phyloP scores from a whole-genome alignment of 495 filamentous ascomycete genomes.

The Cenococcum geophilum region DNA sequence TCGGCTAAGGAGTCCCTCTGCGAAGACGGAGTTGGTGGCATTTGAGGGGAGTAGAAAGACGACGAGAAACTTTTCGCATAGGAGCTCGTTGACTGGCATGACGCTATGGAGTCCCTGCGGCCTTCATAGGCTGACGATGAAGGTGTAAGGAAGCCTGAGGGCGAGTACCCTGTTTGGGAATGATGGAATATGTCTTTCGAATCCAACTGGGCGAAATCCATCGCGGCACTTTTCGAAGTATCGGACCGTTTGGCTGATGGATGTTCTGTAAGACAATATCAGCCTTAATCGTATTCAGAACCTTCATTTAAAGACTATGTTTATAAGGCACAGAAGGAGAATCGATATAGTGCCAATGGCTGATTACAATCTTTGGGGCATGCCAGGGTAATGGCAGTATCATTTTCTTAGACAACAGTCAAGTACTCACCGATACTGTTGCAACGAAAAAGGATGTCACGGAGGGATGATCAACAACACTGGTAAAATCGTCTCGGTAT shows the following conservation, averaged over 20 bases:
- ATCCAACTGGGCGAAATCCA: neutral
- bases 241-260: neutral
- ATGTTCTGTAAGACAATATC: neutral
- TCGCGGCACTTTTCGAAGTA: neutral
- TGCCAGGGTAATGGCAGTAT: too few relatives aligned
- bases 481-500: neutral
- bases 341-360: too few relatives aligned
- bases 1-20: neutral
- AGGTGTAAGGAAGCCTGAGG: neutral
- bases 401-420: too few relatives aligned
- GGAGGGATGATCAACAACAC: neutral
- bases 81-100: neutral
- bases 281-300: neutral
- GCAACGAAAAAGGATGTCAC: neutral
- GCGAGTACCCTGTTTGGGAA: neutral
- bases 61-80: neutral
- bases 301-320: too few relatives aligned
- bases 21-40: neutral
- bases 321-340: too few relatives aligned
- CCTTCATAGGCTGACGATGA: neutral
- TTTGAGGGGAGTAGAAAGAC: slow-evolving; percentile 1
- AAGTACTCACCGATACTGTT: neutral
- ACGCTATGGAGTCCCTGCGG: neutral
- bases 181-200: slow-evolving; percentile 4
- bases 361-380: too few relatives aligned